These are phyloP conservation scores for Monosporascus sp. DNA, from an alignment of 2,329 filamentous ascomycete genomes.

Conservation along the genomic window DNA sequence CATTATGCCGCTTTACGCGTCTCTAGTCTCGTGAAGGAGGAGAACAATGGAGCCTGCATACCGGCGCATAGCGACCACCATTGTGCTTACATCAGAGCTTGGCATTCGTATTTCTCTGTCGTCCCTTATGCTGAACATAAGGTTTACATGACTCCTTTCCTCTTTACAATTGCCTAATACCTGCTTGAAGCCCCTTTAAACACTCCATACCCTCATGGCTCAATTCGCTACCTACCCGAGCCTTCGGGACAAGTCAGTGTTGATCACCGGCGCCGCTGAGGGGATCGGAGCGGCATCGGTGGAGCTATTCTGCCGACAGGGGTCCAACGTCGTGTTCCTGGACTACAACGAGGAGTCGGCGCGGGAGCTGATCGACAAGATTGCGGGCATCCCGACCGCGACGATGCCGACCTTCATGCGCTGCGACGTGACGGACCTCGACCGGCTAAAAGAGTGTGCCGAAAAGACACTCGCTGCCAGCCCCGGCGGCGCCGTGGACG, in stretches of 20 bases:
- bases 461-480: constrained; percentile 22
- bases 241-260: constrained; percentile 32
- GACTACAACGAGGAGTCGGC: constrained; percentile 32
- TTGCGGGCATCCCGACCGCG: constrained; percentile 13
- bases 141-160: too few species aligned
- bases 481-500: constrained; percentile 22
- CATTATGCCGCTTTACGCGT: too few species aligned
- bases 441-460: constrained; percentile 27
- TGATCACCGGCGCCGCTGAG: constrained; percentile 41
- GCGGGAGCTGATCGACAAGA: constrained; percentile 21
- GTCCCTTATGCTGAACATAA: too few species aligned
- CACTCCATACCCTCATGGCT: neutral
- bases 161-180: too few species aligned
- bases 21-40: too few species aligned
- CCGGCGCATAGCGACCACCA: too few species aligned
- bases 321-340: constrained; percentile 38
- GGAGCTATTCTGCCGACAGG: constrained; percentile 38
- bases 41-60: too few species aligned
- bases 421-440: constrained; percentile 37
- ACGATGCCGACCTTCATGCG: constrained; percentile 31
- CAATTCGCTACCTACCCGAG: constrained; percentile 34
- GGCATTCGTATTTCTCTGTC: too few species aligned
- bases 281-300: constrained; percentile 41
- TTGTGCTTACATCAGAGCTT: too few species aligned
- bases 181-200: too few species aligned